phyloP scores from a whole-genome alignment of 257 asterid species.

The Verbascum thapsus region DNA sequence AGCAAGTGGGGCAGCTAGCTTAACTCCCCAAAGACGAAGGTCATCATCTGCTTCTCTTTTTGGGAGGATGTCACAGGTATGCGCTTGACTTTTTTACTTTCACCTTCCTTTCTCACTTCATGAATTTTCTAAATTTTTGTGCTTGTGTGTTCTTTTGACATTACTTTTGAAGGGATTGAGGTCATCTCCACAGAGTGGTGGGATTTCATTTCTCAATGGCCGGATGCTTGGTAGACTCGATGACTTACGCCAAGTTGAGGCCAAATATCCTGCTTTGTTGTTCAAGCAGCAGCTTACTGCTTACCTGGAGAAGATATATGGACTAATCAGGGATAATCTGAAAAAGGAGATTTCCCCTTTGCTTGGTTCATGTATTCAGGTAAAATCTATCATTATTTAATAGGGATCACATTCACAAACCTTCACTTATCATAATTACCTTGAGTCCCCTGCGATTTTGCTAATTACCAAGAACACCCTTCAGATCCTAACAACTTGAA shows the following conservation, averaged over 20 bases:
- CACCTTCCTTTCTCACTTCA: constrained; percentile 30
- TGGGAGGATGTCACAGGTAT: constrained; percentile 98
- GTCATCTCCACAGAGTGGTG: constrained; percentile 93
- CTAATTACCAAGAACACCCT: too few relatives aligned
- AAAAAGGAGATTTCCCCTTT: constrained; percentile 96
- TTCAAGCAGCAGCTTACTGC: constrained; percentile 99
- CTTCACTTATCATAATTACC: too few relatives aligned
- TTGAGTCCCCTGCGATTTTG: too few relatives aligned
- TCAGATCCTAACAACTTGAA: too few relatives aligned
- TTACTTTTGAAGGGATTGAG: constrained; percentile 68
- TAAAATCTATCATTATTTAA: constrained; percentile 35
- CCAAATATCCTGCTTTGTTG: constrained; percentile 96
- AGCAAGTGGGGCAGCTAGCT: constrained; percentile 95
- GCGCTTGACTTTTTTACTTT: constrained; percentile 27
- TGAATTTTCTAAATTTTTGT: too few relatives aligned
- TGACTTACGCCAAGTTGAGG: constrained; percentile 97
- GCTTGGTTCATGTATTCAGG: constrained; percentile 98
- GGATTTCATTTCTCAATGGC: constrained; percentile 79
- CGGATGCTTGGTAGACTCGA: constrained; percentile 88
- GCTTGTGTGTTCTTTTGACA: constrained; percentile 22
- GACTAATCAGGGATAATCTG: constrained; percentile 89
- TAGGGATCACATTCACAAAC: too few relatives aligned
- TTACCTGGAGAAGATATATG: constrained; percentile 97
- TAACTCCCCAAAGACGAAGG: constrained; percentile 93
- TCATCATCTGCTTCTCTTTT: constrained; percentile 95